These are phyloP conservation scores for Microglena sp. DNA, from an alignment of 139 green algal species.

Conservation along the genomic window DNA sequence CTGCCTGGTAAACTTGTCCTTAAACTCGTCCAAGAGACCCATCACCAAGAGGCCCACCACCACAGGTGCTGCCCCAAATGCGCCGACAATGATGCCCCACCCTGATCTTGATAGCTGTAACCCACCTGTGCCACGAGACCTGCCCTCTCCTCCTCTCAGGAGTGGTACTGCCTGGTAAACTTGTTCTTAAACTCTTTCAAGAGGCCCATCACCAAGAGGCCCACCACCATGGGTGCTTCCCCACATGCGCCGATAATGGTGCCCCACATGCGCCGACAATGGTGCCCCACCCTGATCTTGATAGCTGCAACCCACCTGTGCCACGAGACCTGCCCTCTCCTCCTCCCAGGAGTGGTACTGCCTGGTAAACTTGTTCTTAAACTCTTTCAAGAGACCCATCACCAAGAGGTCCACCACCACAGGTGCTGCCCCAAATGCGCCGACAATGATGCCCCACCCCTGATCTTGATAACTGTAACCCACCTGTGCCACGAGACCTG, in stretches of 20 bases:
- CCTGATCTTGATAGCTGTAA: not conserved
- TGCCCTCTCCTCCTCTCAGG: conserved; percentile 34
- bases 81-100: too few relatives aligned
- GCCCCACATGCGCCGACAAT: too few relatives aligned
- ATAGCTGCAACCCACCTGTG: conserved; percentile 27
- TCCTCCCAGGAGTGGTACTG: conserved; percentile 40
- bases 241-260: too few relatives aligned
- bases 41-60: not conserved
- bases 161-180: too few relatives aligned
- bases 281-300: not conserved
- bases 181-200: too few relatives aligned
- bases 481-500: not conserved
- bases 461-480: not conserved
- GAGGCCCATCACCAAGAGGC: not conserved
- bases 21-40: too few relatives aligned
- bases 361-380: conserved; percentile 44
- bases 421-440: too few relatives aligned
- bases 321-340: conserved; percentile 29
- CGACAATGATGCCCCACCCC: too few relatives aligned
- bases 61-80: too few relatives aligned
- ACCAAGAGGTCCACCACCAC: not conserved
- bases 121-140: conserved; percentile 37
- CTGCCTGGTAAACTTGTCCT: too few relatives aligned
- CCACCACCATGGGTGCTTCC: too few relatives aligned
- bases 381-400: conserved; percentile 57